Conservation (phyloP, 2,329 filamentous ascomycete genomes). For the Ceratocystis colombiana region DNA sequence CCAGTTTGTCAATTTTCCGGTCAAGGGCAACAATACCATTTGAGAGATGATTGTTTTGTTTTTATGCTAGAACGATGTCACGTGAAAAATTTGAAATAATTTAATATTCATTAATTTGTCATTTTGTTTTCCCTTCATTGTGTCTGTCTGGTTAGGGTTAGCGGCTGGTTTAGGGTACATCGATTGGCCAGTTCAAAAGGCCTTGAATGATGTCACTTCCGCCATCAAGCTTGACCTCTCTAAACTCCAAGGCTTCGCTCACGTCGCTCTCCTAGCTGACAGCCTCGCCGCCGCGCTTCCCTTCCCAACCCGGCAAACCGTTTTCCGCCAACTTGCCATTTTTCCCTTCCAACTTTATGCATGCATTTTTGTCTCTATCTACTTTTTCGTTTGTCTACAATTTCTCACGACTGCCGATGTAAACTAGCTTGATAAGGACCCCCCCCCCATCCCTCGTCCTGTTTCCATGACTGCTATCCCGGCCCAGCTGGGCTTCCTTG, state of each 20-base stretch:
- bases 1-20: too few species aligned
- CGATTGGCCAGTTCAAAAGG: not conserved
- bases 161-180: not conserved
- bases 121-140: not conserved
- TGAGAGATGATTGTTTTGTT: not conserved
- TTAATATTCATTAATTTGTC: not conserved
- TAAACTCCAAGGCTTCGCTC: conserved; percentile 5
- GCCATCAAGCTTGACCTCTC: not conserved
- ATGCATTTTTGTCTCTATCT: too few species aligned
- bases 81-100: not conserved
- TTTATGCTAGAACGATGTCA: not conserved
- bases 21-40: too few species aligned
- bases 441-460: conserved; percentile 51
- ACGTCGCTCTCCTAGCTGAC: not conserved
- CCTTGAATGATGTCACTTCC: conserved; percentile 19
- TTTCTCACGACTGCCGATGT: too few species aligned
- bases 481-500: conserved; percentile 61
- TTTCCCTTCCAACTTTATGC: too few species aligned
- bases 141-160: conserved; percentile 1
- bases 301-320: not conserved
- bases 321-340: not conserved
- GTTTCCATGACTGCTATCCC: conserved; percentile 25
- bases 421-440: not conserved
- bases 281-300: conserved; percentile 7
- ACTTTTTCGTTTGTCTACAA: too few species aligned